Conservation (phyloP, 257 asterid species). For the Nicotiana obtusifolia region DNA sequence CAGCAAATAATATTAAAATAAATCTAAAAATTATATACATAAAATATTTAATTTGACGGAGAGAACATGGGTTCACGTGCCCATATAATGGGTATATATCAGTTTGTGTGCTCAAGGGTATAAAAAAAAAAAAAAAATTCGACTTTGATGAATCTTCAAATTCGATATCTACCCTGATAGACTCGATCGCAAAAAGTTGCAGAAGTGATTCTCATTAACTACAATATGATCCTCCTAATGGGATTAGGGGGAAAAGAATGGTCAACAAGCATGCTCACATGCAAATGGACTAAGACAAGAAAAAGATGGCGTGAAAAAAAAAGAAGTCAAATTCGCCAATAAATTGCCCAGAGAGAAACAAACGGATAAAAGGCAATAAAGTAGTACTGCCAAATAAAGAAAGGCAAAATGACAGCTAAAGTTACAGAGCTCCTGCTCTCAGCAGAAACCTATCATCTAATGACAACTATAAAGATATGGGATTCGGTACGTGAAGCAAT, state of each 20-base stretch:
- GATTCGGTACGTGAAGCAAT: background rate
- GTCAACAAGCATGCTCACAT: background rate
- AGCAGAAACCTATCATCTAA: background rate
- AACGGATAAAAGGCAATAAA: background rate
- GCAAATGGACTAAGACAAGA: background rate
- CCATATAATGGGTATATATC: too few relatives aligned
- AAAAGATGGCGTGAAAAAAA: background rate
- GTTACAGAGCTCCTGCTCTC: background rate
- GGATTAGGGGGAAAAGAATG: background rate
- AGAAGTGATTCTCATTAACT: too few relatives aligned
- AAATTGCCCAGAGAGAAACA: constrained; percentile 1
- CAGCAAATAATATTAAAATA: too few relatives aligned
- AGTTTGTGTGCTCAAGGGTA: too few relatives aligned
- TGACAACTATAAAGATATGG: background rate
- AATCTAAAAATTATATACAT: too few relatives aligned
- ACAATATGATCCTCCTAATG: background rate
- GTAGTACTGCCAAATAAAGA: background rate
- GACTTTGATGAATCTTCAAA: too few relatives aligned
- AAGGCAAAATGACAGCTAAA: background rate
- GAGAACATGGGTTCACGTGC: too few relatives aligned
- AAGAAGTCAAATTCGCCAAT: background rate
- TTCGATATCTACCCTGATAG: too few relatives aligned
- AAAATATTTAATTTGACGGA: too few relatives aligned
- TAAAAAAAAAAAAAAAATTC: too few relatives aligned
- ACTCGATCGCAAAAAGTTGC: background rate